Conservation (phyloP, 768 basidiomycete genomes). For the Paxillus rubicundulus region DNA sequence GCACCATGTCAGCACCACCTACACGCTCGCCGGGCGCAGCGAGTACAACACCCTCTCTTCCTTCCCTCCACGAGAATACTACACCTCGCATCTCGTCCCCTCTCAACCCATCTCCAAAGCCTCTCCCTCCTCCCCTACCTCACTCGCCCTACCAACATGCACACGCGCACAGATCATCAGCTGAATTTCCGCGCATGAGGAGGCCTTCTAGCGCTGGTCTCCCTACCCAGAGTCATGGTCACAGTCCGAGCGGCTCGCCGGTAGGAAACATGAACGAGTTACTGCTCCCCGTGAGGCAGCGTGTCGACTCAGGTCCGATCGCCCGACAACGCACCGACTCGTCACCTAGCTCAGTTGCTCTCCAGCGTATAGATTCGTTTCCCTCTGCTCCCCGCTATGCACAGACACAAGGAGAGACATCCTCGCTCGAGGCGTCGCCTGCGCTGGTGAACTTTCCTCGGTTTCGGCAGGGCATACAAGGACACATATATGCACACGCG, state of each 20-base stretch:
- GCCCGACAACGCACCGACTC: slow-evolving; percentile 3
- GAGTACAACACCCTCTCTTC: slow-evolving; percentile 2
- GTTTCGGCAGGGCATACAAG: slow-evolving; percentile 1
- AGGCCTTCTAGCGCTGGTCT: background rate
- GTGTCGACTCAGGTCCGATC: slow-evolving; percentile 1
- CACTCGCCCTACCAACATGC: background rate
- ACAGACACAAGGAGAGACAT: background rate
- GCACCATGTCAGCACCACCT: slow-evolving; percentile 6
- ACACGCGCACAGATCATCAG: background rate
- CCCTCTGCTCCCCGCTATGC: slow-evolving; percentile 9
- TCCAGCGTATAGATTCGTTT: slow-evolving; percentile 10
- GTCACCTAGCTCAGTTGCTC: background rate
- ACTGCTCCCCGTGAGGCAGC: slow-evolving; percentile 19
- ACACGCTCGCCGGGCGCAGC: slow-evolving; percentile 13
- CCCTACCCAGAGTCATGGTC: background rate
- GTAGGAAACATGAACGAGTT: slow-evolving; percentile 12
- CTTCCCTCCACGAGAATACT: slow-evolving; percentile 4
- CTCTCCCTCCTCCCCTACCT: slow-evolving; percentile 1
- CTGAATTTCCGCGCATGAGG: background rate
- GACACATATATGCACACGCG: slow-evolving; percentile 1
- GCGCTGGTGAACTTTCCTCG: background rate
- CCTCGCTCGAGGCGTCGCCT: slow-evolving; percentile 9
- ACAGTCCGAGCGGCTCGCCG: slow-evolving; percentile 8
- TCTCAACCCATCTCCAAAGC: slow-evolving; percentile 18
- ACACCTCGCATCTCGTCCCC: slow-evolving; percentile 24